Base-by-base conservation (phyloP, 306 rosid species). In the Pyrus bretschneideri region DNA sequence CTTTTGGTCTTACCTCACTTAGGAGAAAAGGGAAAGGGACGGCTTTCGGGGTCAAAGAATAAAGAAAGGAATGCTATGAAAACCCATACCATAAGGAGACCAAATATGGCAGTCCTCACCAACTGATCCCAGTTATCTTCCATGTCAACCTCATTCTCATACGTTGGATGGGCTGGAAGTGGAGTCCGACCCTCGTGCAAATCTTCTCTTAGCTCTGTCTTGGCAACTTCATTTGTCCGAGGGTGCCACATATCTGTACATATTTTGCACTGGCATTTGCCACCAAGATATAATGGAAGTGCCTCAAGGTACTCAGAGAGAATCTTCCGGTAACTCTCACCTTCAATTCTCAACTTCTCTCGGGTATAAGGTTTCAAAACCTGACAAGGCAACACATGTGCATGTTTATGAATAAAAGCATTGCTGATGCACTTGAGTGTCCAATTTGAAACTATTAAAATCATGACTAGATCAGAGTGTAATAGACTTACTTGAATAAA, bases 201-300 rank as follows among this genome's bases (percentile, higher is more conserved):
- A 49, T 75, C 82, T 19, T 35, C 72, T 21, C 69, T 74, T 9
- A 76, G 72, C 66, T 78, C 81, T 59, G 70, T 69, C 80, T 78
- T 67, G 73, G 79, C 75, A 27, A 81, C 83, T 69, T 86, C 87
- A 35, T 72, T 58, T 82, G 76, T 77, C 74, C 1, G 67, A 85
- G 64, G 84, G 70, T 45, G 89, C 69, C 6, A 78, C 68, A 72
- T 44, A 42, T 78, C 42, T 78, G 27, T 31, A 83, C 99, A 96
- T 69, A 62, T 80, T 73, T 57, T 44, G 87, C 98, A 96, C 46
- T 80, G 57, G 89, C 99, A 96, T 71, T 82, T 42, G 67, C 99
- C 98, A 75, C 91, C 96, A 66, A 96, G 92, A 82, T 82, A 96
- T 40, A 83, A 81, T 23, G 99, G 98, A 31, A 87, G 81, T 35